Base-by-base conservation (phyloP, 176 grass and related monocot species). In the Eragrostis nindensis region DNA sequence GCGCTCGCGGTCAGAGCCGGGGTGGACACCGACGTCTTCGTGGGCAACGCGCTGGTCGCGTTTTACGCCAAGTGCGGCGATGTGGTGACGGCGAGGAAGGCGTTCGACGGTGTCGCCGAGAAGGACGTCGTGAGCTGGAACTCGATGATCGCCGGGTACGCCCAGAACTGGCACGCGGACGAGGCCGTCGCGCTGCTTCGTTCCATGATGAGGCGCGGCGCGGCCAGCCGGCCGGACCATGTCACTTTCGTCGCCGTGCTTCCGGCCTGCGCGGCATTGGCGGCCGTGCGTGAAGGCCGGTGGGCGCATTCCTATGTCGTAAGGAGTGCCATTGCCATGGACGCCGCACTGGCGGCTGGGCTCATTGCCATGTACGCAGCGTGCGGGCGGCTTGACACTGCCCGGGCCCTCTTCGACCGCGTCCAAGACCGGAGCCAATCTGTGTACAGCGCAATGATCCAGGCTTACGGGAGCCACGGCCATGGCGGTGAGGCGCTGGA, bases 381-480 rank as follows among this genome's bases (percentile, higher is more conserved):
- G 8, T 52, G 70, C 26, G 46, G 26, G 15, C 26, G 48, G 47
- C 48, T 21, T 0, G 47, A 38, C 47, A 53, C 29, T 5, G 70
- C 70, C 26, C 27, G 27, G 5, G 70, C 8, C 47, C 0, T 53
- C 27, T 54, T 73, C 47, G 70, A 73, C 16, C 70, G 27, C 0
- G 32, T 38, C 1, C 38, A 5, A 3, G 12, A 22, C 5, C 0
- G 13, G 14, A 75, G 53, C 48, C 62, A 60, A 11, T 22, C 78
- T 3, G 24, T 68, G 4, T 80, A 60, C 62, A 80, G 40, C 36
- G 11, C 61, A 3, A 80, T 75, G 69, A 75, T 80, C 42, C 57
- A 74, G 49, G 70, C 76, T 38, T 74, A 80, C 40, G 84, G 76
- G 16, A 74, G 39, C 21, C 84, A 86, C 52, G 84, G 76, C 22